Evolutionary conservation across 192 early-diverging fungal genomes (phyloP).

Genomic region (Coemansia sp.): DNA sequence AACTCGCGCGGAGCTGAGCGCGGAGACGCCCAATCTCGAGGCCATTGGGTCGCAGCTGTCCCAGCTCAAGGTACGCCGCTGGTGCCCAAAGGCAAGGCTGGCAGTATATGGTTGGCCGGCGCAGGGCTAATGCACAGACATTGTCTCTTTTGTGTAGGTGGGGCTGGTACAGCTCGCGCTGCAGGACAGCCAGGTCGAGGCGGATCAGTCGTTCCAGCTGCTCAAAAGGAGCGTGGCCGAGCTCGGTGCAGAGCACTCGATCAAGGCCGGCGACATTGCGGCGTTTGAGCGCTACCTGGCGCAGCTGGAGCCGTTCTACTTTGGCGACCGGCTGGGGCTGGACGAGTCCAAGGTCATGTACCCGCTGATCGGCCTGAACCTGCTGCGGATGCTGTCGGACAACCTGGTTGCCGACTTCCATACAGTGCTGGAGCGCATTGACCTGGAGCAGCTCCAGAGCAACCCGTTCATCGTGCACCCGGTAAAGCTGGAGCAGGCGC

Average conservation of each 20-base stretch:
- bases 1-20: conserved; percentile 26
- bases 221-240: conserved; percentile 61
- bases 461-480: conserved; percentile 89
- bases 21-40: conserved; percentile 36
- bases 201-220: conserved; percentile 23
- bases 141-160: conserved; percentile 16
- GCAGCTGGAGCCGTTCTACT: conserved; percentile 86
- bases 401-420: conserved; percentile 98
- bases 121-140: not conserved
- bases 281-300: conserved; percentile 94
- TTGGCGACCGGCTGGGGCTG: conserved; percentile 55
- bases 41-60: conserved; percentile 31
- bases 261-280: conserved; percentile 79
- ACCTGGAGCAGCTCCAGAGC: conserved; percentile 66
- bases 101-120: not conserved
- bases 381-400: conserved; percentile 88
- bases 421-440: conserved; percentile 89
- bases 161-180: conserved; percentile 27
- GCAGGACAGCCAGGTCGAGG: conserved; percentile 20
- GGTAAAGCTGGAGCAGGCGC: conserved; percentile 87
- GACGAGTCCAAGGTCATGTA: conserved; percentile 79
- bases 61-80: conserved; percentile 37
- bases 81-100: not conserved
- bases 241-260: conserved; percentile 82
- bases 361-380: conserved; percentile 85